Conservation (phyloP, 1,139 yeast species). For the Nematodospora anomalae region DNA sequence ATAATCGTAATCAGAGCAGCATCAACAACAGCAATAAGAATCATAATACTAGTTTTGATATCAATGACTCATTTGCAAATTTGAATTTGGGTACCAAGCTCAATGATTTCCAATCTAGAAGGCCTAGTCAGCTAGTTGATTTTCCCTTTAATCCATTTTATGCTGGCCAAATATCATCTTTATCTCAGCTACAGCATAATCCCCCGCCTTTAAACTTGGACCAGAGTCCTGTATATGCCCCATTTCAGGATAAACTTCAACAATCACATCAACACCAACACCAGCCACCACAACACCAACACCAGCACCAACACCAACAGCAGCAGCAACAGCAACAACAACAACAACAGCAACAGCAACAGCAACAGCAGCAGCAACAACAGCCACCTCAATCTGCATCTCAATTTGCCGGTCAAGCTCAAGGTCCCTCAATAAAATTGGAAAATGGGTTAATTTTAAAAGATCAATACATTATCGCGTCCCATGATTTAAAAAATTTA, state of each 20-base stretch:
- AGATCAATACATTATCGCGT: conserved; percentile 53
- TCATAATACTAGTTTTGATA: conserved; percentile 23
- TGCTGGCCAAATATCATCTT: conserved; percentile 2
- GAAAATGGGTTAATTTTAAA: conserved; percentile 59
- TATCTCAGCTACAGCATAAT: conserved; percentile 4
- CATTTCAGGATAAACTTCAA: conserved; percentile 7
- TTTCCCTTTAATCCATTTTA: conserved; percentile 19
- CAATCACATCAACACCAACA: conserved; percentile 9
- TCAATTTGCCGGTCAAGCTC: conserved; percentile 2
- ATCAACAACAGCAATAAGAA: conserved; percentile 8
- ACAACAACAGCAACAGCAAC: conserved; percentile 7
- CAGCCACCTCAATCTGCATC: conserved; percentile 6
- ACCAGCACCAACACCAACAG: conserved; percentile 5
- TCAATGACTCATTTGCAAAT: conserved; percentile 37
- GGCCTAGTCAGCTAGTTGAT: conserved; percentile 48
- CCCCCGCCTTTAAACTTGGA: background rate
- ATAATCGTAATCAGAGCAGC: conserved; percentile 6
- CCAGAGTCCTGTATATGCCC: conserved; percentile 6
- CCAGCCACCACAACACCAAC: conserved; percentile 8
- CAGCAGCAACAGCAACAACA: conserved; percentile 10
- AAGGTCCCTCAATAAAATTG: conserved; percentile 28
- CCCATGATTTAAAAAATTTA: conserved; percentile 46
- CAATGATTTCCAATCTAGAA: conserved; percentile 44
- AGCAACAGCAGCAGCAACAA: conserved; percentile 9
- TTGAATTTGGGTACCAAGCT: conserved; percentile 37